Evolutionary conservation across 2,329 filamentous ascomycete species (phyloP), one percentile per base, ranked within the genome.

Genomic region (Cladosporium sp.): DNA sequence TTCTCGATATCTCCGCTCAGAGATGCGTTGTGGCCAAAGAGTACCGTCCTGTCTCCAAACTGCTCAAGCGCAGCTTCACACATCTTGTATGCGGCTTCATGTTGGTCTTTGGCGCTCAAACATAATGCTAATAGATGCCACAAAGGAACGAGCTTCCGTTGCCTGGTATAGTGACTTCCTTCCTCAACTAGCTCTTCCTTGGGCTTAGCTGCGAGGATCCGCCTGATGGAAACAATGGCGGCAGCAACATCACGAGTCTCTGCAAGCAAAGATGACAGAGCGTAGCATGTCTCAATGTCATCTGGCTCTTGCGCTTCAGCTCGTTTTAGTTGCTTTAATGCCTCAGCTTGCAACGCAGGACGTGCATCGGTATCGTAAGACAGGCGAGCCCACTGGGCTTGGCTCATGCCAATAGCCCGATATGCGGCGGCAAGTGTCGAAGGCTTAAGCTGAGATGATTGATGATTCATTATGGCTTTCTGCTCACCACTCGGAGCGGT

Each of bases 11-110:
- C 58, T 61, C 66, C 44, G 15, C 32, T n/a, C 6, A 15, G 44
- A 24, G 22, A 32, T 22, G 35, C 17, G 10, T 39, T 6, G 4
- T 53, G 19, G 54, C 50, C 50, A 67, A 91, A 91, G 0, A 93
- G 79, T 6, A 88, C 79, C 0, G 82, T 73, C 32, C 22, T 25
- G 60, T 90, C 86, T 54, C 87, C 85, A 66, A 96, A 95, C 68
- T 96, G 90, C 64, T 96, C 91, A 68, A 97, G 89, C 3, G 91
- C 92, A 24, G 90, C 91, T 69, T 96, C 91, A 65, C 92, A 97
- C 32, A 91, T 88, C 66, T 87, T 86, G 25, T 84, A 82, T 1
- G 94, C 92, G 71, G 89, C 88, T 50, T 84, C 77, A 66, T 89
- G 96, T 61, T 97, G 91, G 63, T 96, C 89, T 62, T 89, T 86